Base-by-base conservation (phyloP, 331 rosid species). In the Quercus tomentella region DNA sequence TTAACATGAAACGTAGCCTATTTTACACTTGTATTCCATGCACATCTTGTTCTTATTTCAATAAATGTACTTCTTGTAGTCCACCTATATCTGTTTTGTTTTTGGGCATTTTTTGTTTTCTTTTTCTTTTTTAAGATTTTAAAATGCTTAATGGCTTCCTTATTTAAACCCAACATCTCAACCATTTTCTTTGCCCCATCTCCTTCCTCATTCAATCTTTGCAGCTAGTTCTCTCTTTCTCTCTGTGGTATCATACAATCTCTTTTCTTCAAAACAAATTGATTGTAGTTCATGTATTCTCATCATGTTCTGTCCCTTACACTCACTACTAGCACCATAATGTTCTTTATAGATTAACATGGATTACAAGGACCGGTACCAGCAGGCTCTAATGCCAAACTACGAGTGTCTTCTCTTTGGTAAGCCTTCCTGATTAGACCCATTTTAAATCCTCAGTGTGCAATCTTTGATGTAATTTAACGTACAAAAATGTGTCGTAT, bases 391-490 rank as follows among this genome's bases (percentile, higher is more conserved):
- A 12, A 85, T 72, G 75, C 63, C 89, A 26, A 87, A 84, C 80
- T 89, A 88, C 60, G 94, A 94, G 12, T 94, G 97, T 81, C 93
- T 92, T 84, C 77, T 94, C 58, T 92, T 92, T 78, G 98, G 97
- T 91, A 81, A 65, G 75, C 52, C 35, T 57, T 74, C 60, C 30
- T 23, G 22, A 23, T 49, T 9, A 37, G 58, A 56, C 54, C 31
- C 11, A 56, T 2, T 18, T 1, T 28, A 30, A 22, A 2, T 65
- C 72, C 37, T 16, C 4, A 49, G 15, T 11, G 54, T 49, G 54
- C 54, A 49, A 49, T 49, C 54, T 49, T 49, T 49, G 16, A 49
- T 49, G 54, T 49, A 10, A 7, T 60, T 70, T 81, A 56, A 17
- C 56, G 28, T 4, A 14, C 15, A 1, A 2, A 20, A 31, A n/a